These are phyloP conservation scores for Colletotrichum shisoi DNA, from an alignment of 2,329 filamentous ascomycete species.

Conservation along the genomic window DNA sequence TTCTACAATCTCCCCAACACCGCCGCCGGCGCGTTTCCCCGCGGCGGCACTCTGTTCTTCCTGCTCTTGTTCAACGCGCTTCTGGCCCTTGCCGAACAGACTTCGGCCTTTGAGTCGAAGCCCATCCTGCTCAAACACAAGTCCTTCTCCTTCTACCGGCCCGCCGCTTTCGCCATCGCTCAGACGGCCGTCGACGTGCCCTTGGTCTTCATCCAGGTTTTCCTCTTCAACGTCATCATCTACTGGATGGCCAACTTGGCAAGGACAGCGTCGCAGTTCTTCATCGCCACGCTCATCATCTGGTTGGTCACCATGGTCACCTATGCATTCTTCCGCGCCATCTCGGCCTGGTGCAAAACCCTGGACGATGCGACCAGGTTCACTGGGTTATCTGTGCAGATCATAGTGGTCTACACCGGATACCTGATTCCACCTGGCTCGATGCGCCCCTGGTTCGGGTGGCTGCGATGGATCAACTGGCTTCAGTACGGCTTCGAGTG, in stretches of 20 bases:
- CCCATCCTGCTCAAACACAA: slow-evolving; percentile 76
- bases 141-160: slow-evolving; percentile 73
- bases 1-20: slow-evolving; percentile 47
- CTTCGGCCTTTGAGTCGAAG: slow-evolving; percentile 66
- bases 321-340: slow-evolving; percentile 61
- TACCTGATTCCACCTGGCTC: slow-evolving; percentile 63
- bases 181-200: slow-evolving; percentile 57
- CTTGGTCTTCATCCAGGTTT: slow-evolving; percentile 64
- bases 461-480: slow-evolving; percentile 65
- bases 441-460: slow-evolving; percentile 57
- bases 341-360: slow-evolving; percentile 58
- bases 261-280: slow-evolving; percentile 67
- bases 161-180: slow-evolving; percentile 61
- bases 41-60: slow-evolving; percentile 69
- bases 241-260: slow-evolving; percentile 67
- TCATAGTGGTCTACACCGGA: slow-evolving; percentile 45
- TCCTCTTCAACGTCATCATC: slow-evolving; percentile 66
- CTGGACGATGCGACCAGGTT: slow-evolving; percentile 54
- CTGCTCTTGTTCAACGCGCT: slow-evolving; percentile 70
- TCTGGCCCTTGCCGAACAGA: slow-evolving; percentile 67
- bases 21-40: slow-evolving; percentile 63
- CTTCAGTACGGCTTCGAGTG: slow-evolving; percentile 70
- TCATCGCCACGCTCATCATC: slow-evolving; percentile 65
- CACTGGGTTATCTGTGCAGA: slow-evolving; percentile 45
- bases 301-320: slow-evolving; percentile 63